Evolutionary conservation across 768 basidiomycete species (phyloP).

Genomic region (Rhizopogon sp.): DNA sequence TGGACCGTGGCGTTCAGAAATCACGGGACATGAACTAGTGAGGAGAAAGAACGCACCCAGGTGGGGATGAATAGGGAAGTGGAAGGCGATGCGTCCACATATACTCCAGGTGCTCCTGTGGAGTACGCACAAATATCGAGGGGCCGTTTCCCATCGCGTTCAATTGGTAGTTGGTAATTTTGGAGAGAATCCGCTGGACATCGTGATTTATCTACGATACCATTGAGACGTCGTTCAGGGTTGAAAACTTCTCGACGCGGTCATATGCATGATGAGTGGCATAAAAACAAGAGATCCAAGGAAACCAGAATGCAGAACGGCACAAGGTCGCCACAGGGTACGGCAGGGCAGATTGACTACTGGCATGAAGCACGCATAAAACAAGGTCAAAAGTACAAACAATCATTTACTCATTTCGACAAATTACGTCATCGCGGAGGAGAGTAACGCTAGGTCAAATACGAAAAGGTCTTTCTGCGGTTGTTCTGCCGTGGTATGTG

Average conservation of each 20-base stretch:
- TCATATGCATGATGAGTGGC: not conserved
- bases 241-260: not conserved
- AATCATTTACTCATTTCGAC: too few species aligned
- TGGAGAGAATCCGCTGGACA: not conserved
- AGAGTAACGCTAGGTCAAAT: not conserved
- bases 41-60: not conserved
- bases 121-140: slow-evolving; percentile 7
- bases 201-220: not conserved
- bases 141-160: slow-evolving; percentile 1
- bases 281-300: not conserved
- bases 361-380: not conserved
- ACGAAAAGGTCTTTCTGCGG: not conserved
- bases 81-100: not conserved
- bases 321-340: not conserved
- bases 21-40: not conserved
- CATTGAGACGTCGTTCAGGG: not conserved
- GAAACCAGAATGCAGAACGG: not conserved
- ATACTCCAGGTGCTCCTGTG: slow-evolving; percentile 7
- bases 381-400: not conserved
- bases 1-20: not conserved
- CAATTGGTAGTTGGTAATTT: too few species aligned
- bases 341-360: not conserved
- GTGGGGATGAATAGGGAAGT: not conserved
- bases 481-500: not conserved
- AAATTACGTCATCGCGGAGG: not conserved